A percentile compares a stretch with the other conserved stretches of the same genome.
Conservation (phyloP, 805 yeast genomes). For the Saturnispora gosingensis region DNA sequence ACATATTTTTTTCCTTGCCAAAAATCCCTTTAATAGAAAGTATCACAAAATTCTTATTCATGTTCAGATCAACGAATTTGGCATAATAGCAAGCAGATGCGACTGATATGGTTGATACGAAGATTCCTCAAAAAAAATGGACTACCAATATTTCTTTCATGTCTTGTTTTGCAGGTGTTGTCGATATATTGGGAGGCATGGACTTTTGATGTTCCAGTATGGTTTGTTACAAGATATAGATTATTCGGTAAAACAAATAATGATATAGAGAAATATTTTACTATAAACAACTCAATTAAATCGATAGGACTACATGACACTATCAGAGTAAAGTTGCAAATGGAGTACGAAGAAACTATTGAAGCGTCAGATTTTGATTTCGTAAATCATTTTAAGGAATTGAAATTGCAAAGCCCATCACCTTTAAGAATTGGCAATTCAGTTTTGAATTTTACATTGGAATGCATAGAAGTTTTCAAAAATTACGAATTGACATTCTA, state of each 20-base stretch:
- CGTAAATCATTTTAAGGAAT: constrained; percentile 3
- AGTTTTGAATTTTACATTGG: constrained; percentile 10
- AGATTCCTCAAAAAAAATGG: neutral
- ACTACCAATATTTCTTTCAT: neutral
- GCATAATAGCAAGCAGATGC: neutral
- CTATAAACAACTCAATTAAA: neutral
- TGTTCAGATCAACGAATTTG: neutral
- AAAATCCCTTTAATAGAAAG: neutral
- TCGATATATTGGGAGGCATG: constrained; percentile 3
- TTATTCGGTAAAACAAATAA: neutral
- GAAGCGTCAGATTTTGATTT: constrained; percentile 8
- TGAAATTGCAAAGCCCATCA: neutral
- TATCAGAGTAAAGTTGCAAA: constrained; percentile 1
- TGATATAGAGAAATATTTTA: neutral
- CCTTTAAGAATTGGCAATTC: neutral
- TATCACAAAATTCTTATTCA: neutral
- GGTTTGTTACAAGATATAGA: constrained; percentile 9
- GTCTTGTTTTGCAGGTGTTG: neutral
- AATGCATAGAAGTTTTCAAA: constrained; percentile 9
- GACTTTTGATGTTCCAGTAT: constrained; percentile 4
- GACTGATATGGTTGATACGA: neutral
- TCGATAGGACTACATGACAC: neutral
- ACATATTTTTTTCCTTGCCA: neutral
- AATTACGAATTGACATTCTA: constrained; percentile 9
- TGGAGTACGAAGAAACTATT: constrained; percentile 10